Evolutionary conservation across 2,329 filamentous ascomycete genomes (phyloP).

Genomic region (Colletotrichum orchidophilum): DNA sequence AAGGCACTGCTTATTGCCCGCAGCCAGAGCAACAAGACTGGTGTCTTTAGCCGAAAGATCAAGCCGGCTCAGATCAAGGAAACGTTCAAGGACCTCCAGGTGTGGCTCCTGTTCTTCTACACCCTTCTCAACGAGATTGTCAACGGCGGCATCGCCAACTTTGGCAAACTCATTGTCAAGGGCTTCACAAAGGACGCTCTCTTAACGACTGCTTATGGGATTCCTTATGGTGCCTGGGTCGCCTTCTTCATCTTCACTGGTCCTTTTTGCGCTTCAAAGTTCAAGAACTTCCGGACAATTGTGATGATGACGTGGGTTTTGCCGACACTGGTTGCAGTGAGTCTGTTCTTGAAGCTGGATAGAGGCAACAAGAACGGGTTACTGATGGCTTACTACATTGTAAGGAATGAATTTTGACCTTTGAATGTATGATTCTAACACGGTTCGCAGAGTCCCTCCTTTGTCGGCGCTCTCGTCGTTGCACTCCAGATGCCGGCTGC

Average conservation of each 20-base stretch:
- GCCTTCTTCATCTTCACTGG: slow-evolving; percentile 61
- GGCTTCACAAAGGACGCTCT: slow-evolving; percentile 43
- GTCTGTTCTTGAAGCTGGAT: slow-evolving; percentile 53
- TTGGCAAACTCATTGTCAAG: slow-evolving; percentile 41
- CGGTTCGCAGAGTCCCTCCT: slow-evolving; percentile 42
- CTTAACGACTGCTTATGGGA: slow-evolving; percentile 59
- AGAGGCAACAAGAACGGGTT: slow-evolving; percentile 45
- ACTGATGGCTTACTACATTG: slow-evolving; percentile 53
- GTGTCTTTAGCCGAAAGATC: slow-evolving; percentile 53
- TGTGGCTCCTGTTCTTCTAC: slow-evolving; percentile 53
- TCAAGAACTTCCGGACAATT: slow-evolving; percentile 59
- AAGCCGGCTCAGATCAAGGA: slow-evolving; percentile 51
- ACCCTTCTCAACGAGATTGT: slow-evolving; percentile 37
- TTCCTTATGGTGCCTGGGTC: slow-evolving; percentile 63
- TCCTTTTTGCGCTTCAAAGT: slow-evolving; percentile 58
- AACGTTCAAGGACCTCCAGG: slow-evolving; percentile 50
- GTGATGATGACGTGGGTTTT: slow-evolving; percentile 62
- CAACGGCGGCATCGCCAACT: slow-evolving; percentile 38
- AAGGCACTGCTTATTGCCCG: slow-evolving; percentile 62
- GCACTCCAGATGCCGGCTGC: slow-evolving; percentile 61
- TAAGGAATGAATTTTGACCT: slow-evolving; percentile 50
- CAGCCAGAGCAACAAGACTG: slow-evolving; percentile 50
- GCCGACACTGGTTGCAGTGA: slow-evolving; percentile 49
- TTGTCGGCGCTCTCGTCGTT: slow-evolving; percentile 56
- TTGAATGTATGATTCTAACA: slow-evolving; percentile 53